These are phyloP conservation scores for Pythium chondricola DNA, from an alignment of 352 stramenopile species.

Conservation along the genomic window DNA sequence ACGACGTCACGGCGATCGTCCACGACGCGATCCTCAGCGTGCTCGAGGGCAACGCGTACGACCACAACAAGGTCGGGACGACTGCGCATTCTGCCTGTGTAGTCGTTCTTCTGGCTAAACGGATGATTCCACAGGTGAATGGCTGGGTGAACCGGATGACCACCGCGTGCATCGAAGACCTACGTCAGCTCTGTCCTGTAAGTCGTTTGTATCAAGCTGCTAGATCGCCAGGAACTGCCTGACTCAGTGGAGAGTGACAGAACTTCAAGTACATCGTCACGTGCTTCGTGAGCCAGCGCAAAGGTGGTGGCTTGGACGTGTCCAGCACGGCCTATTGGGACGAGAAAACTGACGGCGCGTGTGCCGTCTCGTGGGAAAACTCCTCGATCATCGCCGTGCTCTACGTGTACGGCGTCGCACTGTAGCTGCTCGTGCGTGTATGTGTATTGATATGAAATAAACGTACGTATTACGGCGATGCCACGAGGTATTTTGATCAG, in stretches of 20 bases:
- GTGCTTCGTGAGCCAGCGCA: conserved; percentile 60
- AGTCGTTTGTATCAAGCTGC: no score
- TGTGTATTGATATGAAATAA: no score
- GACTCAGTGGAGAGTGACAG: no score
- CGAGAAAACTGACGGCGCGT: conserved; percentile 65
- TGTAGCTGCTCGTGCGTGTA: conserved; percentile 15
- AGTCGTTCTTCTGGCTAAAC: neutral
- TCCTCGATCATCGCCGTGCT: conserved; percentile 56
- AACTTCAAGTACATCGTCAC: conserved; percentile 86
- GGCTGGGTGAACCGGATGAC: conserved; percentile 70
- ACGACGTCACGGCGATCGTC: conserved; percentile 67
- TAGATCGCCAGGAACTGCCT: no score
- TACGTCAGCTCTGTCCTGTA: conserved; percentile 57
- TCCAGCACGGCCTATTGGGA: conserved; percentile 64
- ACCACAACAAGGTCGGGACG: conserved; percentile 56
- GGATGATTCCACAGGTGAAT: conserved; percentile 28
- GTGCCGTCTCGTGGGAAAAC: conserved; percentile 75
- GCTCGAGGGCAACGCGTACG: conserved; percentile 71
- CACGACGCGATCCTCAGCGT: conserved; percentile 65
- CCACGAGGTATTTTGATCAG: no score
- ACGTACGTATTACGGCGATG: no score
- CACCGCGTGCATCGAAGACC: conserved; percentile 55
- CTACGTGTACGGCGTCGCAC: conserved; percentile 61
- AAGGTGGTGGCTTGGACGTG: conserved; percentile 55
- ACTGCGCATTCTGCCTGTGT: neutral